phyloP scores from a whole-genome alignment of 768 basidiomycete species.

The Gloeophyllum trabeum region DNA sequence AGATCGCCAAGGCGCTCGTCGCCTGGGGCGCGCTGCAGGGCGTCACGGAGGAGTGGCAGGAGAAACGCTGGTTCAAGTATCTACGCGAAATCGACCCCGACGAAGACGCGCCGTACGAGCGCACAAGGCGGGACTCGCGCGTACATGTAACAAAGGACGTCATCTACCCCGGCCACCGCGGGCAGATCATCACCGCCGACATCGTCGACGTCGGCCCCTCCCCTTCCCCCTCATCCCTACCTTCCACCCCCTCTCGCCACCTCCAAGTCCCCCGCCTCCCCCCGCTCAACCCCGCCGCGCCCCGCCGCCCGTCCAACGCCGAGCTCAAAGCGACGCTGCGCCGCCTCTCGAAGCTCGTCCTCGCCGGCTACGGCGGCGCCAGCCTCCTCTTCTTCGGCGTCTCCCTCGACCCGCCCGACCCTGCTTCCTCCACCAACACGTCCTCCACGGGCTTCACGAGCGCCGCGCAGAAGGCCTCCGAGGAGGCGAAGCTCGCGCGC shows the following conservation, averaged over 20 bases:
- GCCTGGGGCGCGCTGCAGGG: slow-evolving; percentile 78
- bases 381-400: slow-evolving; percentile 76
- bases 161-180: slow-evolving; percentile 52
- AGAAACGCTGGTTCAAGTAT: slow-evolving; percentile 54
- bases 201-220: slow-evolving; percentile 47
- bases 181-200: slow-evolving; percentile 72
- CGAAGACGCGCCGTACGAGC: slow-evolving; percentile 18
- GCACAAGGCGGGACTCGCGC: slow-evolving; percentile 27
- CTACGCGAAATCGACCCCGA: slow-evolving; percentile 58
- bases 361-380: slow-evolving; percentile 80
- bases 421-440: slow-evolving; percentile 6
- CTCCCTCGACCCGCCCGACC: slow-evolving; percentile 17
- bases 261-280: slow-evolving; percentile 1
- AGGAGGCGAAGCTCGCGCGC: slow-evolving; percentile 50
- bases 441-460: slow-evolving; percentile 18
- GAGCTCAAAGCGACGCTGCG: slow-evolving; percentile 64
- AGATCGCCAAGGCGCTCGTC: slow-evolving; percentile 59
- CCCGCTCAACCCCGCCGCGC: not conserved
- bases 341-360: slow-evolving; percentile 70
- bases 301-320: slow-evolving; percentile 21
- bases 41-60: slow-evolving; percentile 74
- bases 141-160: slow-evolving; percentile 66
- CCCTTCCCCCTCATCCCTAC: slow-evolving; percentile 13
- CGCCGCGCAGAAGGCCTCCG: slow-evolving; percentile 30
- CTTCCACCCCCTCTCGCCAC: slow-evolving; percentile 1